These are phyloP conservation scores for Coemansia guatemalensis DNA, from an alignment of 192 early-diverging fungal species.

Conservation along the genomic window DNA sequence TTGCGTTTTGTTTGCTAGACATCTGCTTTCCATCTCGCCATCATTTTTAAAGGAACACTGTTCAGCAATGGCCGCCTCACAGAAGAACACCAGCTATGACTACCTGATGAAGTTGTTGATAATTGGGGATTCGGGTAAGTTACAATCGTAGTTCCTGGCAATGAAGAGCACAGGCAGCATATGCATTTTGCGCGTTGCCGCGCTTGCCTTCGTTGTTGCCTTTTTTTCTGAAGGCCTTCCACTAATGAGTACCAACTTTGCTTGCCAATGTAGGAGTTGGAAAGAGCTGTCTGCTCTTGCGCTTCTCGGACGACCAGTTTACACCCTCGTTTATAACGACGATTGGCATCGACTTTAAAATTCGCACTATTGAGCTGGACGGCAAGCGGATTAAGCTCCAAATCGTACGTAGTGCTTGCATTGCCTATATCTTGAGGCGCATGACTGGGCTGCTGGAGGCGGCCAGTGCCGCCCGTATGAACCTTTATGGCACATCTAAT, in stretches of 20 bases:
- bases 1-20: neutral
- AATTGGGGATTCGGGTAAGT: constrained; percentile 95
- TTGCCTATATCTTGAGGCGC: too few relatives aligned
- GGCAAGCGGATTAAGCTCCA: constrained; percentile 99
- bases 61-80: constrained; percentile 43
- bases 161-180: neutral
- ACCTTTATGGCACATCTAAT: neutral
- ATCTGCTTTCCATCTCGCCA: neutral
- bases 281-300: constrained; percentile 93
- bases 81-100: constrained; percentile 96
- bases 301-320: constrained; percentile 99
- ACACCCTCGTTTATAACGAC: constrained; percentile 99
- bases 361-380: constrained; percentile 97
- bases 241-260: neutral
- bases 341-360: constrained; percentile 99
- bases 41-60: too few relatives aligned
- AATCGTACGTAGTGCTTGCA: constrained; percentile 58
- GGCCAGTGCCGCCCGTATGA: neutral
- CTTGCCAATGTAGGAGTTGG: constrained; percentile 56
- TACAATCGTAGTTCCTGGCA: neutral
- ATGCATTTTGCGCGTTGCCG: neutral
- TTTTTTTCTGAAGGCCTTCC: neutral
- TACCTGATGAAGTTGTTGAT: constrained; percentile 98
- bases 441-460: neutral
- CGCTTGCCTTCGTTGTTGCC: neutral